A percentile compares a stretch with the other conserved stretches of the same genome.
phyloP scores from a whole-genome alignment of 2,329 filamentous ascomycete species.

The Helotiales sp. region DNA sequence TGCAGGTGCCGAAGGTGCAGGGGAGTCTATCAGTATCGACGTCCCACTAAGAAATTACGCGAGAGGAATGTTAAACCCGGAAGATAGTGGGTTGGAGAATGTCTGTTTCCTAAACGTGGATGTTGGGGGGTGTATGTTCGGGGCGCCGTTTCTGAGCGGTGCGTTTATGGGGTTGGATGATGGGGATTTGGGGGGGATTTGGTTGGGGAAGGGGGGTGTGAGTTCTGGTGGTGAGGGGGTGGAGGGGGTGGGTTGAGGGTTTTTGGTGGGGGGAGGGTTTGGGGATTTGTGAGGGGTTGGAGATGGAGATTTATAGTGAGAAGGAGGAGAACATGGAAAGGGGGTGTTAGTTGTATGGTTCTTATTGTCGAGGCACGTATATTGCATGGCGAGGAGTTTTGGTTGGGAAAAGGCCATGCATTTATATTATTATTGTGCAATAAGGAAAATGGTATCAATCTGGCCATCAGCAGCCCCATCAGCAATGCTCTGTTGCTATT shows the following conservation, averaged over 20 bases:
- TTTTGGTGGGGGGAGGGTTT: conserved; percentile 11
- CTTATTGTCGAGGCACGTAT: too few relatives aligned
- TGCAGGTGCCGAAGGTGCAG: conserved; percentile 23
- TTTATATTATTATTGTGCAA: not conserved
- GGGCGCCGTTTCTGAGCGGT: conserved; percentile 35
- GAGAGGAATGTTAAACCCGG: conserved; percentile 20
- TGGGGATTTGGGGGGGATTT: conserved; percentile 31
- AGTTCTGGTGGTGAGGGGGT: conserved; percentile 24
- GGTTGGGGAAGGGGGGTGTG: conserved; percentile 38
- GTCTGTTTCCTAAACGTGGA: conserved; percentile 34
- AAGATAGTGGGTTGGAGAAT: conserved; percentile 17
- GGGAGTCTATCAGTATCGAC: conserved; percentile 29
- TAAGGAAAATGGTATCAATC: too few relatives aligned
- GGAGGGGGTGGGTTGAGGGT: conserved; percentile 6
- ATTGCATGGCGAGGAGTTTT: not conserved
- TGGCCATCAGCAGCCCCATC: not conserved
- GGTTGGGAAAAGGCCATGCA: not conserved
- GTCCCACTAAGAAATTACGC: conserved; percentile 37
- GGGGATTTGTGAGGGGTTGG: not conserved
- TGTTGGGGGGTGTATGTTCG: conserved; percentile 32
- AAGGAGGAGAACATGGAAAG: too few relatives aligned
- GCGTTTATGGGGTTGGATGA: conserved; percentile 38
- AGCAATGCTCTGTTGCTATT: not conserved
- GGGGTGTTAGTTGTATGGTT: too few relatives aligned
- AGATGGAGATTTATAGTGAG: not conserved